A percentile compares a stretch with the other conserved stretches of the same genome.
Conservation (phyloP, 257 asterid genomes). For the Capsicum chinense region DNA sequence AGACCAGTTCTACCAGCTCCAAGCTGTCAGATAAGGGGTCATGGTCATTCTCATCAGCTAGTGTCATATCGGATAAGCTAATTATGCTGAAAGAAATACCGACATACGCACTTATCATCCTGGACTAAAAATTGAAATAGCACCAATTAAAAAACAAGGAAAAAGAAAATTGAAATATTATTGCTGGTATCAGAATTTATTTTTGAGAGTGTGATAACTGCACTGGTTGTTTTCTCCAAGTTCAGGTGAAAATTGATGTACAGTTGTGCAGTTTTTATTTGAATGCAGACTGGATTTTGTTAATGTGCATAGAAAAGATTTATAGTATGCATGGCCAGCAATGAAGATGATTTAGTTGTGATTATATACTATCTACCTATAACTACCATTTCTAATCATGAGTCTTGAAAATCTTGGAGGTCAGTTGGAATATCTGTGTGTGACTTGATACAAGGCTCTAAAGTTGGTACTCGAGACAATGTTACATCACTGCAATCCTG, state of each 20-base stretch:
- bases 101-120: background rate
- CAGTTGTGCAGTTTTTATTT: slow-evolving; percentile 10
- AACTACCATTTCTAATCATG: background rate
- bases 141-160: background rate
- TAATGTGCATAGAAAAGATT: background rate
- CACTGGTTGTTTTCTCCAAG: background rate
- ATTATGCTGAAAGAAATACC: background rate
- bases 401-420: slow-evolving; percentile 1
- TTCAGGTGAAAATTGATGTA: slow-evolving; percentile 9
- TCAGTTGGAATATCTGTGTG: background rate
- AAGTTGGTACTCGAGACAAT: background rate
- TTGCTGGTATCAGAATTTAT: background rate
- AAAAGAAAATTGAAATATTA: background rate
- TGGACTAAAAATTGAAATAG: background rate
- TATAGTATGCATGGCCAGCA: slow-evolving; percentile 16
- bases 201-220: background rate
- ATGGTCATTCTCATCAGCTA: background rate
- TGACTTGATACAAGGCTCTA: background rate
- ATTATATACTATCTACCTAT: background rate
- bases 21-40: background rate
- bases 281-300: slow-evolving; percentile 6
- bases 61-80: background rate
- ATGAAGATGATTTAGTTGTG: slow-evolving; percentile 23
- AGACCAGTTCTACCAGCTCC: background rate
- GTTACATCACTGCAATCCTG: background rate